These are phyloP conservation scores for Letharia columbiana DNA, from an alignment of 495 filamentous ascomycete genomes.

Conservation along the genomic window DNA sequence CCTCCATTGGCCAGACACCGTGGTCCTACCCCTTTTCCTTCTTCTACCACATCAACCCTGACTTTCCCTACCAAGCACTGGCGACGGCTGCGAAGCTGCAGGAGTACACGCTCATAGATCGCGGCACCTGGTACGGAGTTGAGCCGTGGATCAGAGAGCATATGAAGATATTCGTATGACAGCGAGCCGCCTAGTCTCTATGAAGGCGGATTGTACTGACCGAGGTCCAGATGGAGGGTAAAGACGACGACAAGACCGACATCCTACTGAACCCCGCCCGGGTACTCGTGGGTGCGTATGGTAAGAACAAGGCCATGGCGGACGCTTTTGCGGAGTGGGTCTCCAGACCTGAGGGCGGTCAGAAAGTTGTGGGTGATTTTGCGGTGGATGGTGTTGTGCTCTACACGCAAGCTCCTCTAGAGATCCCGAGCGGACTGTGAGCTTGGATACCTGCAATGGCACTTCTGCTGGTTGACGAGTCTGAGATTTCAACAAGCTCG, in stretches of 20 bases:
- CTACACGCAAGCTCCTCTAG: not conserved
- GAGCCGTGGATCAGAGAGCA: not conserved
- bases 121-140: constrained; percentile 1
- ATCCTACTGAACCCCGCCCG: not conserved
- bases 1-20: not conserved
- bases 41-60: not conserved
- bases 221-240: not conserved
- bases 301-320: not conserved
- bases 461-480: too few relatives aligned
- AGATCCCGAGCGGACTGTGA: not conserved
- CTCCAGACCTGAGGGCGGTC: not conserved
- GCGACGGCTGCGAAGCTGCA: not conserved
- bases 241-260: not conserved
- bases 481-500: too few relatives aligned
- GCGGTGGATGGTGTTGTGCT: not conserved
- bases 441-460: too few relatives aligned
- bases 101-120: not conserved
- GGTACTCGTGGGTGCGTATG: not conserved
- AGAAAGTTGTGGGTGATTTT: not conserved
- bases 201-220: not conserved
- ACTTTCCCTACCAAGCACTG: not conserved
- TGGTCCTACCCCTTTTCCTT: not conserved
- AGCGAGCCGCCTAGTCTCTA: too few relatives aligned
- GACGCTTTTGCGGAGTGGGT: not conserved
- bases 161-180: not conserved